Percentiles rank a stretch among this genome's conserved stretches.
Conservation (phyloP, 2,329 filamentous ascomycete genomes). For the Verruconis gallopava region DNA sequence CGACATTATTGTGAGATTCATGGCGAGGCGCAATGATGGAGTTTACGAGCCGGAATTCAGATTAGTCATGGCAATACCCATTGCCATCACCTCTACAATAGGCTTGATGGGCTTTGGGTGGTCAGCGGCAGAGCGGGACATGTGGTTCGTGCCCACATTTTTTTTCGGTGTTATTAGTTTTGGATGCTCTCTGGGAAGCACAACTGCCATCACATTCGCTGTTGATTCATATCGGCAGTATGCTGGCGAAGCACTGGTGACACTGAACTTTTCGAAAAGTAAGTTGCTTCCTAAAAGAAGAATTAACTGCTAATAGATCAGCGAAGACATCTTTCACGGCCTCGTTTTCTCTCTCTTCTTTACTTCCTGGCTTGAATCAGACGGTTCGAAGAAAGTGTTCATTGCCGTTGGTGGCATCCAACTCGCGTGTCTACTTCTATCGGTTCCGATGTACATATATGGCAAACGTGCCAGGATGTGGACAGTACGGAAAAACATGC, state of each 20-base stretch:
- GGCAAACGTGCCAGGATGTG: conserved; percentile 88
- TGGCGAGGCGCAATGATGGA: conserved; percentile 79
- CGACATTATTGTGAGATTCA: conserved; percentile 68
- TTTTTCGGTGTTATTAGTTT: conserved; percentile 92
- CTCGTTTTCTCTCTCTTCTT: conserved; percentile 83
- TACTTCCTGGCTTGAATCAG: conserved; percentile 63
- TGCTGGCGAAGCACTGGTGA: conserved; percentile 86
- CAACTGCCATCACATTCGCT: conserved; percentile 85
- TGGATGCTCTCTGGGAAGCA: conserved; percentile 79
- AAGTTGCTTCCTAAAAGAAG: conserved; percentile 15
- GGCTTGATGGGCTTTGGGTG: conserved; percentile 96
- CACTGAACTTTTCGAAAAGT: conserved; percentile 87
- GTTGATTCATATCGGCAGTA: conserved; percentile 91
- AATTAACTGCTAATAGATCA: neutral
- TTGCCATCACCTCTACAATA: conserved; percentile 63
- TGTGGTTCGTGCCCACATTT: conserved; percentile 83
- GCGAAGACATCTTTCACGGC: conserved; percentile 68
- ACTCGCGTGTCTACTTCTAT: conserved; percentile 56
- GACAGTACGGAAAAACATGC: conserved; percentile 75
- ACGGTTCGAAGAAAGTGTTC: conserved; percentile 68
- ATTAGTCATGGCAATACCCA: conserved; percentile 73
- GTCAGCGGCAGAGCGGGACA: conserved; percentile 61
- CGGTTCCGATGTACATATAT: conserved; percentile 88
- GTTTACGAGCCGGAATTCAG: conserved; percentile 92
- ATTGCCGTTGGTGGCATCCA: conserved; percentile 79